Evolutionary conservation across 768 basidiomycete species (phyloP), one percentile per base, ranked within the genome.

Genomic region (Hydnomerulius pinastri): DNA sequence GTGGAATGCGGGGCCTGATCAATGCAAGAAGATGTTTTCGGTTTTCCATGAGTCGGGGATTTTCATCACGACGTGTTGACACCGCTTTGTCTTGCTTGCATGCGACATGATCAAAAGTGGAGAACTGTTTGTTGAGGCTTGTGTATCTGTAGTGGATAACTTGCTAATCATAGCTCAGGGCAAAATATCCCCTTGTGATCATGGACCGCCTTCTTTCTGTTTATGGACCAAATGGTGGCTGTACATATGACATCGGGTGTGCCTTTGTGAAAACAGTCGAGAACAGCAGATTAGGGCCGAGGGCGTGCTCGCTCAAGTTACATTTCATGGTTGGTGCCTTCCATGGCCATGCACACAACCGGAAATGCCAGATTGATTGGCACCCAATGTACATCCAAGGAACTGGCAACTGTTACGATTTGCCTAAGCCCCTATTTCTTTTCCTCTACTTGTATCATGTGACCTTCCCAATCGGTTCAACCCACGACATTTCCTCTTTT

Each of bases 51-150:
- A 60, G 20, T 41, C 46, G 0, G 51, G 50, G 0, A 50, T 58
- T 0, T 58, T 58, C 1, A 4, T 59, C 25, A 44, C 50, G 3
- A n/a, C 12, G 0, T 61, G 60, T 20, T 18, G 20, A 0, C 58
- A 56, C 36, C 11, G 23, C 3, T 48, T 59, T 20, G 30, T 59
- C 1, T 13, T 60, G 0, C 3, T 56, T 0, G 33, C 3, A 0
- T 61, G 54, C 6, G 41, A 61, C 10, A 61, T 61, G 57, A 24
- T 61, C 7, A 39, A 51, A 17, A 61, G 59, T 17, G 49, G 54
- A 0, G 46, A 61, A 6, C 7, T 61, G 57, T 61, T 8, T 8
- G 49, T 50, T 15, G 12, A 1, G 25, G 23, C 21, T 27, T 28
- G 3, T 21, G 2, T n/a, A n/a, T n/a, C n/a, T n/a, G n/a, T n/a